These are phyloP conservation scores for Malassezia caprae DNA, from an alignment of 1,284 basidiomycete species.

Conservation along the genomic window DNA sequence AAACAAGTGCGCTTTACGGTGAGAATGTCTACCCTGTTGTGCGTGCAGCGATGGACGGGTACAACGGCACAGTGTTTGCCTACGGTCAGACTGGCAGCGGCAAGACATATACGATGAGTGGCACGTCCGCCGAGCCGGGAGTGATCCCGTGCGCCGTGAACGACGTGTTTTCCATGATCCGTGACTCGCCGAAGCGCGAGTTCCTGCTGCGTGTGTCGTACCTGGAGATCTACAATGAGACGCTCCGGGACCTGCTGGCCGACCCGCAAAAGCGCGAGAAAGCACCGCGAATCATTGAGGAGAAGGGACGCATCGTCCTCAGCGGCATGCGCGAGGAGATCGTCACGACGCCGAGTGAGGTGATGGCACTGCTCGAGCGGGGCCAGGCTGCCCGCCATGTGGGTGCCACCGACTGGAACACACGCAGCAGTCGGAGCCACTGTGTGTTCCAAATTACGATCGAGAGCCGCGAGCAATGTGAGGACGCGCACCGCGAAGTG, in stretches of 20 bases:
- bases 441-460: slow-evolving; percentile 57
- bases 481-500: slow-evolving; percentile 18
- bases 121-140: slow-evolving; percentile 72
- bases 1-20: slow-evolving; percentile 48
- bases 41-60: slow-evolving; percentile 82
- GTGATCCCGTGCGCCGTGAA: slow-evolving; percentile 82
- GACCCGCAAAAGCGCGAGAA: slow-evolving; percentile 3
- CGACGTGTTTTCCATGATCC: slow-evolving; percentile 51
- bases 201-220: slow-evolving; percentile 55
- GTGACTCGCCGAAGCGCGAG: slow-evolving; percentile 46
- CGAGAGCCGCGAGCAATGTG: slow-evolving; percentile 21
- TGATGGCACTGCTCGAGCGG: slow-evolving; percentile 60
- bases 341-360: slow-evolving; percentile 52
- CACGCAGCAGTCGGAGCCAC: slow-evolving; percentile 84
- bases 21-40: slow-evolving; percentile 52
- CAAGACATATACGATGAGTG: slow-evolving; percentile 72
- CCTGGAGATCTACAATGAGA: slow-evolving; percentile 57
- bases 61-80: slow-evolving; percentile 87
- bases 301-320: slow-evolving; percentile 50
- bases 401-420: slow-evolving; percentile 95
- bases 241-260: slow-evolving; percentile 52
- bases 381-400: slow-evolving; percentile 82
- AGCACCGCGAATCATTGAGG: slow-evolving; percentile 38
- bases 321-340: slow-evolving; percentile 53
- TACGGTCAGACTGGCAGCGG: slow-evolving; percentile 66